Base-by-base conservation (phyloP, 306 rosid species). In the Trifolium pratense region DNA sequence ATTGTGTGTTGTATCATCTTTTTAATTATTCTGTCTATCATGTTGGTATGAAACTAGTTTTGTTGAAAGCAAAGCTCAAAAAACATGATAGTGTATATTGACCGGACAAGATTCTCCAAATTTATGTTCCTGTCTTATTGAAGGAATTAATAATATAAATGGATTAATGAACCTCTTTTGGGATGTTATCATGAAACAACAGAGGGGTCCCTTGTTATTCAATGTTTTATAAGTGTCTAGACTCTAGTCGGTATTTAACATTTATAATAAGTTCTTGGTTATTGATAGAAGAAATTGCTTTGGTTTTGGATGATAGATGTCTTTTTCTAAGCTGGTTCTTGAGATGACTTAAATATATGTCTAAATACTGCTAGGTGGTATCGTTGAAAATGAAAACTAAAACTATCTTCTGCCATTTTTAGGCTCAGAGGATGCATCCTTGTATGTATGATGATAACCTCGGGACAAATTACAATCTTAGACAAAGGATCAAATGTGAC, bases 341-440 rank as follows among this genome's bases (percentile, higher is more conserved):
- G 34, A 71, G 66, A 49, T 78, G 2, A 23, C 26, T 70, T 71
- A 43, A 34, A 26, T 58, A 60, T 59, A 66, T 71, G 45, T 61
- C 23, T 15, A 60, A 51, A 29, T 72, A 16, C 5, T 77, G 26
- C 42, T 23, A 48, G 43, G 58, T 78, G 8, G 57, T 55, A 57
- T 21, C 18, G 18, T 69, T 56, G 14, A 66, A 48, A 51, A 7
- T 49, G 45, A 71, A 48, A 68, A 46, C 15, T 76, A 52, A 36
- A 66, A 60, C 63, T 9, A 14, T 70, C 53, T 61, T 83, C 20
- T 74, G 32, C 51, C 29, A 58, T 74, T 68, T 83, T 87, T 81
- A 88, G 89, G 81, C 61, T 66, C 88, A 84, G 77, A 89, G 62
- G 85, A 88, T 90, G 95, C 97, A 90, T 80, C 96, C 96, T 66